These are phyloP conservation scores for Pestalotiopsis sp. DNA, from an alignment of 2,329 filamentous ascomycete species.

Conservation along the genomic window DNA sequence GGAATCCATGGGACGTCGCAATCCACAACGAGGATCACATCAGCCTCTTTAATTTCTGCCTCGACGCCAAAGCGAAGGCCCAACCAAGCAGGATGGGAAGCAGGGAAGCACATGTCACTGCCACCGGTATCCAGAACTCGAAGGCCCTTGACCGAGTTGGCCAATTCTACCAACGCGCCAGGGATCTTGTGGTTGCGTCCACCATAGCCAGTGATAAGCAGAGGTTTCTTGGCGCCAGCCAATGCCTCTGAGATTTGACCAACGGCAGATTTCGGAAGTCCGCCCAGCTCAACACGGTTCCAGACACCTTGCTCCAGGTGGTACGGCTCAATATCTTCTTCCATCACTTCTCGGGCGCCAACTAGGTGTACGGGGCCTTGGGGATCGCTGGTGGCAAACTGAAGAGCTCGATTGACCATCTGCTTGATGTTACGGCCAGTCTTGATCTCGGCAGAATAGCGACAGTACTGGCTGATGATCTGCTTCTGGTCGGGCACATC, in stretches of 20 bases:
- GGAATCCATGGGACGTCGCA: constrained; percentile 94
- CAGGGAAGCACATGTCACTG: constrained; percentile 81
- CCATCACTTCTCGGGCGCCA: constrained; percentile 80
- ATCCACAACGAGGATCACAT: constrained; percentile 83
- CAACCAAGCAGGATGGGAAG: constrained; percentile 66
- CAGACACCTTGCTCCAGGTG: constrained; percentile 68
- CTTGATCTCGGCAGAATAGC: constrained; percentile 82
- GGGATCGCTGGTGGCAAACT: constrained; percentile 78
- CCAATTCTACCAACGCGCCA: constrained; percentile 64
- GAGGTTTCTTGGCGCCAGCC: constrained; percentile 63
- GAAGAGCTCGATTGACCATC: constrained; percentile 81
- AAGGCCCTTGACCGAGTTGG: constrained; percentile 67
- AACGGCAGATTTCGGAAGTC: constrained; percentile 52
- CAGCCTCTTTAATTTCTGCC: constrained; percentile 72
- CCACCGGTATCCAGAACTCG: constrained; percentile 76
- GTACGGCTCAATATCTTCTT: constrained; percentile 79
- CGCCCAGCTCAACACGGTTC: constrained; percentile 70
- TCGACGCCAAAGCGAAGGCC: constrained; percentile 76
- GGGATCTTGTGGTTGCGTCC: constrained; percentile 69
- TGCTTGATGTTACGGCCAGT: constrained; percentile 86
- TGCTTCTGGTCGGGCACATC: constrained; percentile 81
- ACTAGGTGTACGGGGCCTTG: constrained; percentile 79
- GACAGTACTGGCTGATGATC: constrained; percentile 83
- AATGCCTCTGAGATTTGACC: constrained; percentile 64
- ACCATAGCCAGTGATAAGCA: constrained; percentile 71